Evolutionary conservation across 331 rosid species (phyloP).

Genomic region (Arachis monticola): DNA sequence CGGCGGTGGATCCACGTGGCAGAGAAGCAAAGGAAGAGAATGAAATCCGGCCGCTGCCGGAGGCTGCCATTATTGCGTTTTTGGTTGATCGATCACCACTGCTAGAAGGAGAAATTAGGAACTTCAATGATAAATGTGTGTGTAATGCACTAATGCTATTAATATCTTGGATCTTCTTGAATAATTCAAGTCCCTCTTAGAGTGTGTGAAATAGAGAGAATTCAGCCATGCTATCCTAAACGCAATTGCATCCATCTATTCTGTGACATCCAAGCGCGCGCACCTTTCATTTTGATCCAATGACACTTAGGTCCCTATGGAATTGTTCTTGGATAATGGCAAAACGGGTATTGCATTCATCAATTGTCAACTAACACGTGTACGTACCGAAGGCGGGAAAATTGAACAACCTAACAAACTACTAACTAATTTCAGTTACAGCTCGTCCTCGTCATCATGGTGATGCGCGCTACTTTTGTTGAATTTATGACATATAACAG

Average conservation of each 20-base stretch:
- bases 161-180: not conserved
- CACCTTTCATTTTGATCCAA: not conserved
- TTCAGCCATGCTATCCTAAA: constrained; percentile 36
- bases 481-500: too few species aligned
- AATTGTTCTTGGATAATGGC: not conserved
- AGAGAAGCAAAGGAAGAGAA: constrained; percentile 17
- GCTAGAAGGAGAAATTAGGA: not conserved
- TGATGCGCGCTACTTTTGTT: too few species aligned
- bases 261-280: not conserved
- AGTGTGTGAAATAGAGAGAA: constrained; percentile 2
- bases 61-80: constrained; percentile 31
- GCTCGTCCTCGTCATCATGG: too few species aligned
- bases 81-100: not conserved
- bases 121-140: not conserved
- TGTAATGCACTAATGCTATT: too few species aligned
- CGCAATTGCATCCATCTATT: constrained; percentile 30
- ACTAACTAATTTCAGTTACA: too few species aligned
- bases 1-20: constrained; percentile 22
- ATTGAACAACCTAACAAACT: too few species aligned
- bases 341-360: too few species aligned
- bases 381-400: too few species aligned
- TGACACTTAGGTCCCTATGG: constrained; percentile 30
- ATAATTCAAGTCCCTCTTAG: not conserved
- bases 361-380: too few species aligned
- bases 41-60: constrained; percentile 29